Conservation (phyloP, 2,329 filamentous ascomycete species). For the Sporothrix dimorphospora region DNA sequence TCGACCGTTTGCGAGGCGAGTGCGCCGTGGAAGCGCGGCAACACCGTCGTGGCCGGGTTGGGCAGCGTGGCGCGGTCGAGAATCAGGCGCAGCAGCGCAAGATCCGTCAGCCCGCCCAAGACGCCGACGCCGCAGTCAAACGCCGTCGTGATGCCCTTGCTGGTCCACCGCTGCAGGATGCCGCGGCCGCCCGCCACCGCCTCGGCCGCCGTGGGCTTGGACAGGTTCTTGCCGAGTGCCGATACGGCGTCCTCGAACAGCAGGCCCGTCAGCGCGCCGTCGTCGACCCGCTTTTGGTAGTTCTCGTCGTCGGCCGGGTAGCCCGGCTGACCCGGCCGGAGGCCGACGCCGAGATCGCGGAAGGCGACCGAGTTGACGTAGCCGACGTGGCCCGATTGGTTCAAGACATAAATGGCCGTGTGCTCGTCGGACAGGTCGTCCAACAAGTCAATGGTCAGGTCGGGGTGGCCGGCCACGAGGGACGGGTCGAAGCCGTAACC, state of each 20-base stretch:
- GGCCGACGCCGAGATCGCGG: slow-evolving; percentile 16
- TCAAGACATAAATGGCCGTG: slow-evolving; percentile 25
- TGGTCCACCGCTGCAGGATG: slow-evolving; percentile 27
- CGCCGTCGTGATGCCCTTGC: slow-evolving; percentile 30
- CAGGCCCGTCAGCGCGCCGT: slow-evolving; percentile 25
- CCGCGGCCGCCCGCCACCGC: slow-evolving; percentile 10
- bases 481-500: slow-evolving; percentile 30
- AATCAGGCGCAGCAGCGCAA: slow-evolving; percentile 21
- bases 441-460: slow-evolving; percentile 48
- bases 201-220: slow-evolving; percentile 18
- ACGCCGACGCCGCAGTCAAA: slow-evolving; percentile 32
- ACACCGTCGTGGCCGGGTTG: background rate
- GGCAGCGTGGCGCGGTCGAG: slow-evolving; percentile 7
- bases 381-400: slow-evolving; percentile 30
- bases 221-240: slow-evolving; percentile 4
- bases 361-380: slow-evolving; percentile 28
- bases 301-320: slow-evolving; percentile 28
- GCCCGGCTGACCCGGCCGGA: slow-evolving; percentile 16
- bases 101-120: slow-evolving; percentile 25
- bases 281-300: slow-evolving; percentile 21
- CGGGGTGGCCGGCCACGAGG: slow-evolving; percentile 28
- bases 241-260: slow-evolving; percentile 26
- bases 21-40: slow-evolving; percentile 28
- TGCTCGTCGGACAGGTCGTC: slow-evolving; percentile 51
- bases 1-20: slow-evolving; percentile 23